Base-by-base conservation (phyloP, 2,329 filamentous ascomycete species). In the Microsporum canis region DNA sequence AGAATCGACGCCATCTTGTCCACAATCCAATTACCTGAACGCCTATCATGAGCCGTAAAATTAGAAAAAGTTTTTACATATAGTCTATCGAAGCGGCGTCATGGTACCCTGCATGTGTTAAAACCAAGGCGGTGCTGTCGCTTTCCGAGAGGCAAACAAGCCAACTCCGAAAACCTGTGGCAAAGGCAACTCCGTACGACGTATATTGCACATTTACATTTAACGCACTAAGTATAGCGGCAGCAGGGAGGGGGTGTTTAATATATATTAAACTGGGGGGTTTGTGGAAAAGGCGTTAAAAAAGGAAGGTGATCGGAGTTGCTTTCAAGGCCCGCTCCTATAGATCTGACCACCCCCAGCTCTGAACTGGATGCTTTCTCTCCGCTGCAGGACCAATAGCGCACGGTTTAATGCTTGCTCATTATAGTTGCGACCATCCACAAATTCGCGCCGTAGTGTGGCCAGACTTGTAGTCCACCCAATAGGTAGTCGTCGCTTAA, bases 401-500 rank as follows among this genome's bases (percentile, higher is more conserved):
- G 92, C 89, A 67, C 92, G 80, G 66, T 91, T 91, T 34, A 99
- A 80, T 14, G 86, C 86, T 71, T 90, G 87, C 75, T 97, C 94
- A 65, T 84, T 90, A 75, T 92, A 97, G 0, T 90, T 90, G 73
- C 91, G 90, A 12, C 88, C 87, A 69, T 96, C 91, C 3, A 95
- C 90, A 80, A 99, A 91, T 73, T 99, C 94, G 53, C 89, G 83
- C 64, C 88, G 84, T 65, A 99, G 76, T 1, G 89, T 95, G 0
- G 89, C 88, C 62, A 97, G 75, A 69, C 88, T 95, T 1, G 92
- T 96, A 70, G 88, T 94, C 89, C 92, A 99, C 23, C 94, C 94
- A 66, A 99, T 94, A 0, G 94, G 91, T 68, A 99, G 78, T 31
- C 92, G 82, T 61, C 90, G 83, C 75, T 89, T 87, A 58, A 99